Evolutionary conservation across 352 stramenopile genomes (phyloP).

Genomic region (Phytophthora brassicae): DNA sequence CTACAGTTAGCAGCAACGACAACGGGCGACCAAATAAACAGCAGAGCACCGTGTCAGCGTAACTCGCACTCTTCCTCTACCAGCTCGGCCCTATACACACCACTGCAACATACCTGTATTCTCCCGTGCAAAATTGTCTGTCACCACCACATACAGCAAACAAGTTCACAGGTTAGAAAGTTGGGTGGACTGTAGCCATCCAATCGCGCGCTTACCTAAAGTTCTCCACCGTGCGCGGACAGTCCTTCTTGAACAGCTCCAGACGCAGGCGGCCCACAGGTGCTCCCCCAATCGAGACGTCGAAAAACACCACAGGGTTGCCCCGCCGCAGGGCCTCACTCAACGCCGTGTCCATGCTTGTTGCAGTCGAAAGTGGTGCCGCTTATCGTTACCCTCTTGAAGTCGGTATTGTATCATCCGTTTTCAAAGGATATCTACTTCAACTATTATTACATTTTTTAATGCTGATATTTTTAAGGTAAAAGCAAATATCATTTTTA

Average conservation of each 20-base stretch:
- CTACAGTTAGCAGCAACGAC: slow-evolving; percentile 34
- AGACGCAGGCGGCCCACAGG: slow-evolving; percentile 92
- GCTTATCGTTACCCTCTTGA: background rate
- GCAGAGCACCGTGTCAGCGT: slow-evolving; percentile 24
- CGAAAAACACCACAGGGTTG: slow-evolving; percentile 96
- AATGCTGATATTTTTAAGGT: too few species aligned
- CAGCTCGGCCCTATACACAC: background rate
- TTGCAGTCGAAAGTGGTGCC: background rate
- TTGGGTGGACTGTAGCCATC: slow-evolving; percentile 7
- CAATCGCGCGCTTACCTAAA: slow-evolving; percentile 61
- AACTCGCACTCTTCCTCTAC: background rate
- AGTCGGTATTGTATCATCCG: slow-evolving; percentile 1
- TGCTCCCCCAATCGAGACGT: slow-evolving; percentile 89
- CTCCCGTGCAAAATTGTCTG: slow-evolving; percentile 96
- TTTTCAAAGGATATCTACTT: slow-evolving; percentile 19
- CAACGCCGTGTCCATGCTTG: slow-evolving; percentile 82
- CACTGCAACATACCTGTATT: slow-evolving; percentile 78
- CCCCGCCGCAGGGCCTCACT: slow-evolving; percentile 91
- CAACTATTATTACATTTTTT: slow-evolving; percentile 9
- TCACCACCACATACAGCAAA: background rate
- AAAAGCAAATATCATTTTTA: too few species aligned
- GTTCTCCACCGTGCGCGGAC: slow-evolving; percentile 96
- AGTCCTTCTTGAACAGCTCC: slow-evolving; percentile 96
- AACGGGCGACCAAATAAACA: slow-evolving; percentile 27
- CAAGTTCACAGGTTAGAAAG: slow-evolving; percentile 13